phyloP scores from a whole-genome alignment of 495 filamentous ascomycete species.

The Hypoxylon fragiforme region DNA sequence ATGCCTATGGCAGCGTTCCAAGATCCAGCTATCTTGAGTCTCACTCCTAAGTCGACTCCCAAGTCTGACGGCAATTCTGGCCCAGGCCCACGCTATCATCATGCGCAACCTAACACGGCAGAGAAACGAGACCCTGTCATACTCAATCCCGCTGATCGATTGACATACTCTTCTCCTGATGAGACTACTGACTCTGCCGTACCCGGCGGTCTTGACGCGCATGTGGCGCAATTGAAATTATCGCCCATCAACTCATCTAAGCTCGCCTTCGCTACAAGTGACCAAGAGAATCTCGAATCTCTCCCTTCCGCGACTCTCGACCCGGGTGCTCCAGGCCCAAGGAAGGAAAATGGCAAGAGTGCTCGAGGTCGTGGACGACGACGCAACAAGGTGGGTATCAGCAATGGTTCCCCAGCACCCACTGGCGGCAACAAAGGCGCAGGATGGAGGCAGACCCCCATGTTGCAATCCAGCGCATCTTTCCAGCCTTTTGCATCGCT shows the following conservation, averaged over 20 bases:
- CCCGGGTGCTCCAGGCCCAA: slow-evolving; percentile 12
- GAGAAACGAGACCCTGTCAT: slow-evolving; percentile 42
- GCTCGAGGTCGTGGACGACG: slow-evolving; percentile 42
- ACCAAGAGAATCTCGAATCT: background rate
- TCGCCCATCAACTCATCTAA: background rate
- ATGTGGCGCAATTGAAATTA: slow-evolving; percentile 15
- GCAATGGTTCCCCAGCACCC: slow-evolving; percentile 19
- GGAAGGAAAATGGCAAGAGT: slow-evolving; percentile 36
- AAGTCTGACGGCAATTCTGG: slow-evolving; percentile 17
- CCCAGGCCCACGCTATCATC: slow-evolving; percentile 23
- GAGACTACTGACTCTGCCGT: slow-evolving; percentile 24
- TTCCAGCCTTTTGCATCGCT: slow-evolving; percentile 61
- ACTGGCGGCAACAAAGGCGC: slow-evolving; percentile 52
- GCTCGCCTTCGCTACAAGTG: no score
- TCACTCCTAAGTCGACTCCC: slow-evolving; percentile 43
- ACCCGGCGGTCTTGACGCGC: slow-evolving; percentile 5
- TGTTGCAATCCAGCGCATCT: slow-evolving; percentile 63
- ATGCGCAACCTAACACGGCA: slow-evolving; percentile 39
- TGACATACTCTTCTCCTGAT: slow-evolving; percentile 33
- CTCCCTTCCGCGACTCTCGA: background rate
- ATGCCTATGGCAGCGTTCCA: slow-evolving; percentile 41
- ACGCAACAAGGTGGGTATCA: slow-evolving; percentile 13
- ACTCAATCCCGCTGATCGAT: slow-evolving; percentile 25
- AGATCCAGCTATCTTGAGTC: slow-evolving; percentile 59
- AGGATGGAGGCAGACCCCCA: slow-evolving; percentile 84